A percentile compares a stretch with the other conserved stretches of the same genome.
Conservation (phyloP, 345 rosid genomes). For the Bruguiera parviflora region DNA sequence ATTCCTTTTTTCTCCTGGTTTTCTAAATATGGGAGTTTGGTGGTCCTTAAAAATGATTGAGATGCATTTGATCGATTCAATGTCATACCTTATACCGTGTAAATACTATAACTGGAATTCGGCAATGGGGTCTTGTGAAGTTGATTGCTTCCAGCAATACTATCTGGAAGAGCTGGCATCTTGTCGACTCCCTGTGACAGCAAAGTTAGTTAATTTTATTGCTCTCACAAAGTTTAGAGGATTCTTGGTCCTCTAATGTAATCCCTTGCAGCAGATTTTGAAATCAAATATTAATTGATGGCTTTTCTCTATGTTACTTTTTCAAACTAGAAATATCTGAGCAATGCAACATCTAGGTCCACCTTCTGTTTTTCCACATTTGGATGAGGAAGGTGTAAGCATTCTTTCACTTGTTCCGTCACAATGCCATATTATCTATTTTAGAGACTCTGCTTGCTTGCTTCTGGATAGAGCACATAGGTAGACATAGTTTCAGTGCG, state of each 20-base stretch:
- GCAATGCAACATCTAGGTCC: no score
- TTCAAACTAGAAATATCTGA: no score
- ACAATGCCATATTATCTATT: no score
- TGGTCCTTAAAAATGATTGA: background rate
- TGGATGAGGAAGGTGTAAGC: no score
- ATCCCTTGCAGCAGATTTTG: no score
- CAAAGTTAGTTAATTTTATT: background rate
- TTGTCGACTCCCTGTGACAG: background rate
- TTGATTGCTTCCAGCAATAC: background rate
- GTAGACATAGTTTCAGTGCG: background rate
- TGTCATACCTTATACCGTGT: background rate
- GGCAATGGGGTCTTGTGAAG: background rate
- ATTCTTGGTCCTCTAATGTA: background rate
- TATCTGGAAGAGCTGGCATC: background rate
- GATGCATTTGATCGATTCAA: background rate
- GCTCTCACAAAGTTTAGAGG: background rate
- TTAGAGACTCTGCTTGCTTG: background rate
- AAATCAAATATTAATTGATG: no score
- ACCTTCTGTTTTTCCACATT: no score
- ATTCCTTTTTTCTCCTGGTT: no score
- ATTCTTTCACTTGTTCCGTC: no score
- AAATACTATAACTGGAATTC: background rate
- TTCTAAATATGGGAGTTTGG: no score
- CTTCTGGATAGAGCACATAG: background rate
- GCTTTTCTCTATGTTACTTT: no score